Percentiles rank a stretch among this genome's conserved stretches.
phyloP scores from a whole-genome alignment of 495 filamentous ascomycete species.

The Penicillium parvum region DNA sequence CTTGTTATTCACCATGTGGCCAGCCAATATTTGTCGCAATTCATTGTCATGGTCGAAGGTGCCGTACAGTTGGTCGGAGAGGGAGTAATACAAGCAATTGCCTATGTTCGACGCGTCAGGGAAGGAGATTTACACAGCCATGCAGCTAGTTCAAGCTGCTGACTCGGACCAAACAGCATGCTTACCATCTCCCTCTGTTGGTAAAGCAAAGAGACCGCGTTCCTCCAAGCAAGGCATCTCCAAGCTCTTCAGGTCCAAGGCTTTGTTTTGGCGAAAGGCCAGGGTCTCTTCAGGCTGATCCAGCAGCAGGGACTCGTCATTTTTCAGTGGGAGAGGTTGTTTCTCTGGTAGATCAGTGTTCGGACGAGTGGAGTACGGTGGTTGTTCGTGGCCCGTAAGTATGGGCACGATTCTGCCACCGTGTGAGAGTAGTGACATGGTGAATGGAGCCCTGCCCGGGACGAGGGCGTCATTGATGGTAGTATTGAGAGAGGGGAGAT shows the following conservation, averaged over 20 bases:
- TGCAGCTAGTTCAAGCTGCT: constrained; percentile 1
- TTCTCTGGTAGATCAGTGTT: constrained; percentile 11
- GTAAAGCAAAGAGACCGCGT: constrained; percentile 39
- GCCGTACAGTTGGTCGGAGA: constrained; percentile 71
- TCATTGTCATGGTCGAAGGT: constrained; percentile 52
- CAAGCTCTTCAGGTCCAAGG: constrained; percentile 24
- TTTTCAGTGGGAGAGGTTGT: background rate
- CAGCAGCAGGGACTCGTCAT: constrained; percentile 11
- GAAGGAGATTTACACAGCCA: background rate
- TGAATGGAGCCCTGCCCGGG: constrained; percentile 32
- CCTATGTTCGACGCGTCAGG: constrained; percentile 41
- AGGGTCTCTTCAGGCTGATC: constrained; percentile 6
- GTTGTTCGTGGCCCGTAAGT: constrained; percentile 30
- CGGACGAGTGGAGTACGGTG: constrained; percentile 17
- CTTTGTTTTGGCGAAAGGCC: constrained; percentile 18
- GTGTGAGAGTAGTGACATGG: constrained; percentile 39
- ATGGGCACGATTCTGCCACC: constrained; percentile 49
- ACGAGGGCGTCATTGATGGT: constrained; percentile 38
- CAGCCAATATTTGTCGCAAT: constrained; percentile 57
- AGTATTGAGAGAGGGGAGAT: constrained; percentile 5
- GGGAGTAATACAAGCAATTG: constrained; percentile 74
- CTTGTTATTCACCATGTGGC: constrained; percentile 57
- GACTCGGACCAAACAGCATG: background rate
- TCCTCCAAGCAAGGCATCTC: constrained; percentile 37
- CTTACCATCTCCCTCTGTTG: constrained; percentile 47